Percentiles rank a stretch among this genome's conserved stretches.
Evolutionary conservation across 1,139 yeast genomes (phyloP).

Genomic region (Diutina catenulata): DNA sequence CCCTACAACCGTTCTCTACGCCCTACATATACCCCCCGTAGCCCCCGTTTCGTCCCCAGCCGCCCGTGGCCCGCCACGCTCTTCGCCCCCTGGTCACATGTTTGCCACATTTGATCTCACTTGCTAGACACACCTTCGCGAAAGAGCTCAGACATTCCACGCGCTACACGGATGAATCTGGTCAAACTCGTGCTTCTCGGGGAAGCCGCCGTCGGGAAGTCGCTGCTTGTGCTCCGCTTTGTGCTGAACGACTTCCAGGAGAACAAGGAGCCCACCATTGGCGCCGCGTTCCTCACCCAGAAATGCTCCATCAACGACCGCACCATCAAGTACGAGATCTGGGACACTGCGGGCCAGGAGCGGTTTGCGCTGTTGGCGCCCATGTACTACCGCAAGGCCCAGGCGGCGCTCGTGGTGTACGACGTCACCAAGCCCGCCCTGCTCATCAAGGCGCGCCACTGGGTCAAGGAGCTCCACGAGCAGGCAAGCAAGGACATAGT

Average conservation of each 20-base stretch:
- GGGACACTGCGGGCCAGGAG: conserved; percentile 99
- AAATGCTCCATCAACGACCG: conserved; percentile 85
- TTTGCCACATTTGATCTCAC: too few relatives aligned
- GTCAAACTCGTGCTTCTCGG: conserved; percentile 86
- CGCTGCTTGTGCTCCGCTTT: conserved; percentile 83
- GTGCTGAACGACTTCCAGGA: conserved; percentile 95
- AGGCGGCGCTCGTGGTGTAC: conserved; percentile 92
- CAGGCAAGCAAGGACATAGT: conserved; percentile 87
- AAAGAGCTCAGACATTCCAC: too few relatives aligned
- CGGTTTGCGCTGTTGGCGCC: conserved; percentile 95
- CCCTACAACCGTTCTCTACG: too few relatives aligned
- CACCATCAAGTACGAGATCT: conserved; percentile 89
- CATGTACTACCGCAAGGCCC: conserved; percentile 97
- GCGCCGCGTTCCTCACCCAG: conserved; percentile 95
- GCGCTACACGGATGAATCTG: conserved; percentile 26
- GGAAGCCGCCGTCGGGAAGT: conserved; percentile 97
- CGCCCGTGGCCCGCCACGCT: too few relatives aligned
- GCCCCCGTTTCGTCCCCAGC: too few relatives aligned
- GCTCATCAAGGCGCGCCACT: conserved; percentile 94
- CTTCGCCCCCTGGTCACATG: too few relatives aligned
- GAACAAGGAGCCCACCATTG: conserved; percentile 93
- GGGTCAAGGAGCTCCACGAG: conserved; percentile 95
- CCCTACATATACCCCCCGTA: too few relatives aligned
- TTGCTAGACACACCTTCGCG: too few relatives aligned
- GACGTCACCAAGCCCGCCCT: conserved; percentile 97